Percentiles rank a stretch among this genome's conserved stretches.
These are phyloP conservation scores for Coniochaeta hoffmannii DNA, from an alignment of 2,329 filamentous ascomycete genomes.

Conservation along the genomic window DNA sequence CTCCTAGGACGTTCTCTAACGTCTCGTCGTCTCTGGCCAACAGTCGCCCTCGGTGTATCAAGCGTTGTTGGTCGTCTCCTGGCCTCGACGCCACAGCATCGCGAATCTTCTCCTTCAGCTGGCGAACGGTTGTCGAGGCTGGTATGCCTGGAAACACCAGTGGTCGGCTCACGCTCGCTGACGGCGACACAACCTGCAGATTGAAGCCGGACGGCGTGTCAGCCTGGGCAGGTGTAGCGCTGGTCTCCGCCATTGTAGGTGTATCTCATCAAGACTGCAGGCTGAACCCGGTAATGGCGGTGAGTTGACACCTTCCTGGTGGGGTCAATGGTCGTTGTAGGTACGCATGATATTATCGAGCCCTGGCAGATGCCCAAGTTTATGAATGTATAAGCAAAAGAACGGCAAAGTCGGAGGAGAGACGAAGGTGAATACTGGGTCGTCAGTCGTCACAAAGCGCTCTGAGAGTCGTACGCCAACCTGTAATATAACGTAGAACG, in stretches of 20 bases:
- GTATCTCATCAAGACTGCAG: background rate
- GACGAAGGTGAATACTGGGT: too few species aligned
- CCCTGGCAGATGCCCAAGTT: too few species aligned
- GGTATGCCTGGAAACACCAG: conserved; percentile 41
- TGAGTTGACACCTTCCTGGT: background rate
- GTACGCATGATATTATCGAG: background rate
- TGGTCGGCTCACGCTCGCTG: conserved; percentile 42
- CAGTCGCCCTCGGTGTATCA: conserved; percentile 54
- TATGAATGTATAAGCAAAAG: too few species aligned
- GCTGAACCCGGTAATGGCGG: conserved; percentile 3
- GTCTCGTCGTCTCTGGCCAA: conserved; percentile 47
- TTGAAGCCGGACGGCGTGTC: conserved; percentile 34
- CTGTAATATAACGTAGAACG: too few species aligned
- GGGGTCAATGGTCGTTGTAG: background rate
- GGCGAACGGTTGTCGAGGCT: conserved; percentile 43
- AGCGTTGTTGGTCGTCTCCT: conserved; percentile 45
- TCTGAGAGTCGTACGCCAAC: too few species aligned
- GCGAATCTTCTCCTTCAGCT: conserved; percentile 50
- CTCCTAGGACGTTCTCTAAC: conserved; percentile 49
- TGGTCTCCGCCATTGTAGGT: conserved; percentile 29
- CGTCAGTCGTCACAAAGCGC: too few species aligned
- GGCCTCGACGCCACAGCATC: conserved; percentile 42
- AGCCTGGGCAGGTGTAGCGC: conserved; percentile 17
- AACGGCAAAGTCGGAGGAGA: too few species aligned
- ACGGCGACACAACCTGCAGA: conserved; percentile 53